These are phyloP conservation scores for Acacia crassicarpa DNA, from an alignment of 306 rosid species.

Conservation along the genomic window DNA sequence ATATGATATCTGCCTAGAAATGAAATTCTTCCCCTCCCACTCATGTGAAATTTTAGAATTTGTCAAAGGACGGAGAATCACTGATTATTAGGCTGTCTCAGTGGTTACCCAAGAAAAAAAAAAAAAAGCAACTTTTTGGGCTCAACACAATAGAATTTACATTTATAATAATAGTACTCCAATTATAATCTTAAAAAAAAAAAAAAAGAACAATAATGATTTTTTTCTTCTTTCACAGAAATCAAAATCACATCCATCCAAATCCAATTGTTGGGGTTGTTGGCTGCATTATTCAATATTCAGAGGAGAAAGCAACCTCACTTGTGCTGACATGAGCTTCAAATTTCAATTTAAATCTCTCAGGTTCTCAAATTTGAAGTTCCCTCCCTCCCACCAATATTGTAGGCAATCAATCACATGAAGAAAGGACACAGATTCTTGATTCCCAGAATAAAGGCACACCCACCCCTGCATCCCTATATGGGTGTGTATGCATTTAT, in stretches of 20 bases:
- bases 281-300: background rate
- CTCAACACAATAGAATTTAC: background rate
- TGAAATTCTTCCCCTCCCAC: background rate
- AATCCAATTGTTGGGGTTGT: background rate
- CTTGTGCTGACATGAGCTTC: background rate
- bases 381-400: constrained; percentile 6
- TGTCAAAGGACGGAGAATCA: constrained; percentile 17
- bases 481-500: background rate
- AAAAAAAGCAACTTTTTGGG: background rate
- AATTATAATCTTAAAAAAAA: background rate
- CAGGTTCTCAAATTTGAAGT: background rate
- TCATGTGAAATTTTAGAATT: background rate
- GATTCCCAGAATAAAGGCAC: background rate
- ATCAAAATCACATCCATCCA: background rate
- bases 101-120: background rate
- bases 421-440: background rate
- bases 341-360: background rate
- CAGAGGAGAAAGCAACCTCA: background rate
- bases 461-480: background rate
- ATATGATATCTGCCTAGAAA: background rate
- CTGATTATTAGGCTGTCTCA: background rate
- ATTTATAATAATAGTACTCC: background rate
- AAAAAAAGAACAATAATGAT: background rate
- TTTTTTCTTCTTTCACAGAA: background rate
- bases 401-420: background rate